A percentile compares a stretch with the other conserved stretches of the same genome.
Evolutionary conservation across 805 yeast species (phyloP).

Genomic region (Spencermartinsiella europaea): DNA sequence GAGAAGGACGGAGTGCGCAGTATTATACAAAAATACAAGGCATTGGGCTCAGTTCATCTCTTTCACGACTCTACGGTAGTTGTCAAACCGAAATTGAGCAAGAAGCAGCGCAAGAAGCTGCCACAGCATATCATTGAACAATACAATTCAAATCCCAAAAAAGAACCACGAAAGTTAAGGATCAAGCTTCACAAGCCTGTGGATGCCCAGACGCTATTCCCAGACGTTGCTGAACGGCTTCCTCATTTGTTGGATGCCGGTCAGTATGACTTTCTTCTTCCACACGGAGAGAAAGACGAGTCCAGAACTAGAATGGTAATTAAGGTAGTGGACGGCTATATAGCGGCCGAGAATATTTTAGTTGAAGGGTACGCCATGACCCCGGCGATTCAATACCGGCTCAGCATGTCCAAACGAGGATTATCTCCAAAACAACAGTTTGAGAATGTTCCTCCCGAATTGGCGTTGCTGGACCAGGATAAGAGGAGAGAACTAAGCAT

Average conservation of each 20-base stretch:
- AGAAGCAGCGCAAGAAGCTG: neutral
- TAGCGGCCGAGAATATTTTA: slow-evolving; percentile 2
- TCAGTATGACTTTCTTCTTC: neutral
- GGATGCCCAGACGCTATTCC: slow-evolving; percentile 6
- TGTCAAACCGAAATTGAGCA: neutral
- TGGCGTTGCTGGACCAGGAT: neutral
- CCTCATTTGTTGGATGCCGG: neutral
- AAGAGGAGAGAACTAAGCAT: neutral
- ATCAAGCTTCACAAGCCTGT: neutral
- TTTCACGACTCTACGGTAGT: slow-evolving; percentile 8
- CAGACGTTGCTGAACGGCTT: neutral
- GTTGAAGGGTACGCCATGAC: slow-evolving; percentile 6
- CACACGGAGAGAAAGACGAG: neutral
- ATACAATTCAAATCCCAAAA: too few relatives aligned
- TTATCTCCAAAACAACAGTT: neutral
- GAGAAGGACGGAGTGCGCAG: slow-evolving; percentile 36
- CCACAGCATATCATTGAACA: too few relatives aligned
- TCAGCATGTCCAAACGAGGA: slow-evolving; percentile 1
- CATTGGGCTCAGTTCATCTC: slow-evolving; percentile 13
- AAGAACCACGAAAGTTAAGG: neutral
- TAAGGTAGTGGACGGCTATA: slow-evolving; percentile 6
- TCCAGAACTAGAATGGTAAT: neutral
- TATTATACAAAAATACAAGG: slow-evolving; percentile 7
- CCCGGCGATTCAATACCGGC: neutral
- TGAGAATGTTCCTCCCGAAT: neutral